A percentile compares a stretch with the other conserved stretches of the same genome.
Evolutionary conservation across 352 stramenopile genomes (phyloP).

Genomic region (Pseudoperonospora humuli): DNA sequence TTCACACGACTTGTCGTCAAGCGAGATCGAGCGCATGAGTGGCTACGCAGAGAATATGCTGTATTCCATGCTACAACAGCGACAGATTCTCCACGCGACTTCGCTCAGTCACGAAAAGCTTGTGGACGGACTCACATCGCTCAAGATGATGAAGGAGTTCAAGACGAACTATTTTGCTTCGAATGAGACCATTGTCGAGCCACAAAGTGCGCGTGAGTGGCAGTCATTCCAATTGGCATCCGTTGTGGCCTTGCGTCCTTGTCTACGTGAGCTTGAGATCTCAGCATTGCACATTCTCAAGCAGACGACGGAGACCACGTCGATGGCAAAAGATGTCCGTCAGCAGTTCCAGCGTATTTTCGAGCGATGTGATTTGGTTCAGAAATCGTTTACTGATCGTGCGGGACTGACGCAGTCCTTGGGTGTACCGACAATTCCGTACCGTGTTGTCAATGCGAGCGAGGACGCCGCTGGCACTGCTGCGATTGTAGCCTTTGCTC

Average conservation of each 20-base stretch:
- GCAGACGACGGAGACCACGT: conserved; percentile 16
- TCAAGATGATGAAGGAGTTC: conserved; percentile 45
- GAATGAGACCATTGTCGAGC: conserved; percentile 3
- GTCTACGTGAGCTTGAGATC: conserved; percentile 63
- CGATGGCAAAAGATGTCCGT: conserved; percentile 12
- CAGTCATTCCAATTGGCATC: conserved; percentile 44
- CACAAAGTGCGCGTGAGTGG: conserved; percentile 38
- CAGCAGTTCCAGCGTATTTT: conserved; percentile 28
- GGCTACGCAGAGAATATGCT: conserved; percentile 89
- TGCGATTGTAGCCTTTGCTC: conserved; percentile 47
- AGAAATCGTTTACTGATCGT: conserved; percentile 20
- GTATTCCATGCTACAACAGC: conserved; percentile 81
- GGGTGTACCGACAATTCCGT: conserved; percentile 52
- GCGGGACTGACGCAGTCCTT: conserved; percentile 27
- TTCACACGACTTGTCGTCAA: conserved; percentile 76
- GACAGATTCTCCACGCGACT: conserved; percentile 62
- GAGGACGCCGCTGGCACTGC: conserved; percentile 39
- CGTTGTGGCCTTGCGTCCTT: conserved; percentile 35
- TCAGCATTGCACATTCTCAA: conserved; percentile 44
- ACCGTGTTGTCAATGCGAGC: conserved; percentile 34
- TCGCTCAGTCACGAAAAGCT: conserved; percentile 70
- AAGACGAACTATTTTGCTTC: conserved; percentile 23
- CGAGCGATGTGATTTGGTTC: conserved; percentile 24
- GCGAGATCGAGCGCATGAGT: conserved; percentile 82
- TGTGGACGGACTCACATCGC: conserved; percentile 36